Percentiles rank a stretch among this genome's conserved stretches.
phyloP scores from a whole-genome alignment of 352 stramenopile genomes.

The Globisporangium orthogonon region DNA sequence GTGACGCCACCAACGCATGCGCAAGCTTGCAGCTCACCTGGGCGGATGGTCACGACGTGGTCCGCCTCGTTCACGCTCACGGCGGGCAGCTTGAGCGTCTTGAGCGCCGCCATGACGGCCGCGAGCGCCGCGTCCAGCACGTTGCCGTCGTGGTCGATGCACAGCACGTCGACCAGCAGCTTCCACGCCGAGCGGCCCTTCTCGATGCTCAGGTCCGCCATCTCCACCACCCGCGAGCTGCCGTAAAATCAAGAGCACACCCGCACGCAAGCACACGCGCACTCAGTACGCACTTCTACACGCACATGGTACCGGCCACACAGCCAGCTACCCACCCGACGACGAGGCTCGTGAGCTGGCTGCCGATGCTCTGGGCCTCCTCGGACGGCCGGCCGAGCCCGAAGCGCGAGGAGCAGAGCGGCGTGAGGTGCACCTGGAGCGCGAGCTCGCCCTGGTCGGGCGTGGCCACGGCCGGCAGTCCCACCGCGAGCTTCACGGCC shows the following conservation, averaged over 20 bases:
- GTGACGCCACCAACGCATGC: not conserved
- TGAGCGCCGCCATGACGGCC: slow-evolving; percentile 65
- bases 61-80: slow-evolving; percentile 59
- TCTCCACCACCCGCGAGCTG: slow-evolving; percentile 73
- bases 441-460: slow-evolving; percentile 75
- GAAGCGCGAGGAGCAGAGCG: slow-evolving; percentile 71
- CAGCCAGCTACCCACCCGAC: slow-evolving; percentile 32
- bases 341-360: slow-evolving; percentile 66
- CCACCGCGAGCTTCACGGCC: slow-evolving; percentile 68
- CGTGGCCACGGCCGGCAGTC: slow-evolving; percentile 53
- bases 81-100: slow-evolving; percentile 52
- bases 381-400: slow-evolving; percentile 62
- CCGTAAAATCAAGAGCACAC: too few species aligned
- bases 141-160: slow-evolving; percentile 79
- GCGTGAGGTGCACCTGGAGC: slow-evolving; percentile 76
- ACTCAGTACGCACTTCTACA: not conserved
- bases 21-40: slow-evolving; percentile 23
- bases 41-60: slow-evolving; percentile 59
- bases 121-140: slow-evolving; percentile 64
- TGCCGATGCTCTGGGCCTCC: slow-evolving; percentile 72
- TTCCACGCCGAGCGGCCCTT: slow-evolving; percentile 76
- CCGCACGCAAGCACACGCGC: not conserved
- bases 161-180: slow-evolving; percentile 76
- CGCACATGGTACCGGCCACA: not conserved
- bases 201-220: slow-evolving; percentile 69